Evolutionary conservation across 2,329 filamentous ascomycete species (phyloP).

Genomic region (Alternaria triticina): DNA sequence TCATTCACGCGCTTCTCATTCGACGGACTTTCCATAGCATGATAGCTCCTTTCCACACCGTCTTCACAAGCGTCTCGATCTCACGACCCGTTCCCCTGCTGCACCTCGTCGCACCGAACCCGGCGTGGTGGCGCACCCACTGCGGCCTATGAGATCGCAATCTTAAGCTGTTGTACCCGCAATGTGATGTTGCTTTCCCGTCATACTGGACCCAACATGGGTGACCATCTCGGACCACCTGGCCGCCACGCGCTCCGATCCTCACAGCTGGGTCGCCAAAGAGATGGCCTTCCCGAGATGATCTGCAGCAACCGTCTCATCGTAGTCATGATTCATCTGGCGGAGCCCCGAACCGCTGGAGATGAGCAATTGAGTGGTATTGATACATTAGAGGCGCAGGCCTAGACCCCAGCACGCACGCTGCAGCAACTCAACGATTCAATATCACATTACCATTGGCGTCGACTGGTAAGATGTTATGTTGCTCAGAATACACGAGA

Average conservation of each 20-base stretch:
- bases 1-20: not conserved
- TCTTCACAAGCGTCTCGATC: not conserved
- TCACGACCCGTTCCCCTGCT: not conserved
- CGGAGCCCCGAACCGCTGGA: not conserved
- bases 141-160: conserved; percentile 11
- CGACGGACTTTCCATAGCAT: not conserved
- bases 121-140: conserved; percentile 19
- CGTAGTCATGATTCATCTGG: not conserved
- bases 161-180: conserved; percentile 11
- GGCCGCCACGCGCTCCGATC: conserved; percentile 3
- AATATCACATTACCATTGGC: not conserved
- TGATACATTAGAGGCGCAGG: not conserved
- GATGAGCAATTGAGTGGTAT: rapidly evolving
- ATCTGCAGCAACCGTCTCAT: not conserved
- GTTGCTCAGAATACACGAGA: not conserved
- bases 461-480: not conserved
- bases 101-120: conserved; percentile 18
- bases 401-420: not conserved
- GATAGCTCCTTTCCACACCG: not conserved
- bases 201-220: not conserved
- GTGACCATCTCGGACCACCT: conserved; percentile 6
- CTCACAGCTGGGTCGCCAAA: conserved; percentile 5
- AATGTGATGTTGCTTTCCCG: not conserved
- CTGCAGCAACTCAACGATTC: not conserved
- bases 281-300: conserved; percentile 5